A percentile compares a stretch with the other conserved stretches of the same genome.
Evolutionary conservation across 768 basidiomycete genomes (phyloP).

Genomic region (Lactarius trivialis): DNA sequence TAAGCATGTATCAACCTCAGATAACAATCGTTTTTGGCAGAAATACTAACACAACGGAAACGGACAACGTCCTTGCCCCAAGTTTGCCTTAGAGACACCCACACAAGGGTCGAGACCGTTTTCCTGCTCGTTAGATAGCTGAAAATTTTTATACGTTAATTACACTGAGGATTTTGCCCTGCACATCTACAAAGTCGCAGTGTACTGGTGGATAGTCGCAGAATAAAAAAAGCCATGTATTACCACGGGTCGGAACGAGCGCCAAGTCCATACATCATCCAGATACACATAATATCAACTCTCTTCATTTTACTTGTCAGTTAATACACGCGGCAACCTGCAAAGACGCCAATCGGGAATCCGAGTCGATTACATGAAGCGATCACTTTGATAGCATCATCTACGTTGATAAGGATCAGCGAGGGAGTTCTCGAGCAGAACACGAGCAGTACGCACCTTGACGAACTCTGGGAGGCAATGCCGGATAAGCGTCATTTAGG

Average conservation of each 20-base stretch:
- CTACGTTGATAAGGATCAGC: slow-evolving; percentile 30
- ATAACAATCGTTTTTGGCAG: too few relatives aligned
- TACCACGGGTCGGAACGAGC: not conserved
- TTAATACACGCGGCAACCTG: not conserved
- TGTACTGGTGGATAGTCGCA: not conserved
- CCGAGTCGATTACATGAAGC: not conserved
- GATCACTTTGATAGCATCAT: slow-evolving; percentile 70
- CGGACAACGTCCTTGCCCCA: too few relatives aligned
- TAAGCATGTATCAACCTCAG: too few relatives aligned
- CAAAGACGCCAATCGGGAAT: slow-evolving; percentile 1
- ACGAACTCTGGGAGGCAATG: slow-evolving; percentile 54
- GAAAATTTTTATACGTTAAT: not conserved
- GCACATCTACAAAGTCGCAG: not conserved
- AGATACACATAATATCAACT: slow-evolving; percentile 20
- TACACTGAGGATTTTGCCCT: not conserved
- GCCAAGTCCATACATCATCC: slow-evolving; percentile 10
- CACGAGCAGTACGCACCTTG: slow-evolving; percentile 39
- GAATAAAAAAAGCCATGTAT: not conserved
- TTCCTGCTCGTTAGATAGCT: not conserved
- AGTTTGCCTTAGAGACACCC: too few relatives aligned
- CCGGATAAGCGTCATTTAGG: slow-evolving; percentile 9
- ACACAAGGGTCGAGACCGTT: too few relatives aligned
- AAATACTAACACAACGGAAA: too few relatives aligned
- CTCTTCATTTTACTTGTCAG: not conserved
- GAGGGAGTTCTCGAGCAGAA: slow-evolving; percentile 3